phyloP scores from a whole-genome alignment of 225 moss, liverwort and hornwort species.

The Climacium dendroides region DNA sequence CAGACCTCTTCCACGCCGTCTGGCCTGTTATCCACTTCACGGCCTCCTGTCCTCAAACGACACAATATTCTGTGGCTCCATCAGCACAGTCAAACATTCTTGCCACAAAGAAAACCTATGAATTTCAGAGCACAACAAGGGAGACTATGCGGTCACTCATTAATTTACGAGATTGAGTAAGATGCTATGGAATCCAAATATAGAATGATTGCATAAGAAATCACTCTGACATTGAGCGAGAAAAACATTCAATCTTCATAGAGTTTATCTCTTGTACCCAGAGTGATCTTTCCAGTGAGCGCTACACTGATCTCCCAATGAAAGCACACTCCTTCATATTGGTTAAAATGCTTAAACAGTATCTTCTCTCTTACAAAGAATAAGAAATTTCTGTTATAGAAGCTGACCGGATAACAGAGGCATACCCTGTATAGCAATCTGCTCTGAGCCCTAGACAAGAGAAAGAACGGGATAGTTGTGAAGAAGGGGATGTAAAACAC shows the following conservation, averaged over 20 bases:
- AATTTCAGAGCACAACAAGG: neutral
- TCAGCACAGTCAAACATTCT: neutral
- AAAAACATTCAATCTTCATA: neutral
- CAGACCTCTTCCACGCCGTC: conserved; percentile 43
- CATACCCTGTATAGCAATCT: conserved; percentile 35
- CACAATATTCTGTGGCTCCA: neutral
- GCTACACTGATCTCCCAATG: too few relatives aligned
- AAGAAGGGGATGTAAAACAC: conserved; percentile 50
- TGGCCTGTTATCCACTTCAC: conserved; percentile 40
- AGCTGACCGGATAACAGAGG: neutral
- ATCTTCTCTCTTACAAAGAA: neutral
- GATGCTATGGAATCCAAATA: neutral
- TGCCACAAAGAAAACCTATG: neutral
- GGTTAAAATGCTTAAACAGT: neutral
- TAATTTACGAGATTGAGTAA: neutral
- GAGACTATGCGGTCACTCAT: neutral
- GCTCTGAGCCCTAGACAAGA: conserved; percentile 26
- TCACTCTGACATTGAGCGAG: neutral
- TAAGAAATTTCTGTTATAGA: neutral
- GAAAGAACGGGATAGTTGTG: conserved; percentile 54
- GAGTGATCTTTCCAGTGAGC: neutral
- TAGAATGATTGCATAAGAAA: neutral
- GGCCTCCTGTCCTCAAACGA: conserved; percentile 30
- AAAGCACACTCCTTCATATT: neutral
- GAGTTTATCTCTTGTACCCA: neutral